These are phyloP conservation scores for Blastocystis hominis DNA, from an alignment of 352 stramenopile species.

Conservation along the genomic window DNA sequence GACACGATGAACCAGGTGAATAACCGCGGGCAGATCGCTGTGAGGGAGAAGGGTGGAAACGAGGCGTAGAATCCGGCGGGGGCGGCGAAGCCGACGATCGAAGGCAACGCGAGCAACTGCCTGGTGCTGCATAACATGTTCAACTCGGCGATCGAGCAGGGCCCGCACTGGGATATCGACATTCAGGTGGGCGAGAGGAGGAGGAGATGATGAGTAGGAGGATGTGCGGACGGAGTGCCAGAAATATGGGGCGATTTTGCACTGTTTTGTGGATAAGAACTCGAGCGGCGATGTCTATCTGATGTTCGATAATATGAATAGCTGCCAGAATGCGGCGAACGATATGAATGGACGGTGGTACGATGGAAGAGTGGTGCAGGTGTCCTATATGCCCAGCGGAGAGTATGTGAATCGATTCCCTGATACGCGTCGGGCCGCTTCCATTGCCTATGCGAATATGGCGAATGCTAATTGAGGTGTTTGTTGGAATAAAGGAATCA, in stretches of 20 bases:
- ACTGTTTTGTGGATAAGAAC: constrained; percentile 54
- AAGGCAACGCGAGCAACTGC: constrained; percentile 52
- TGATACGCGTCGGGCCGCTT: constrained; percentile 19
- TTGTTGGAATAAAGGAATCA: background rate
- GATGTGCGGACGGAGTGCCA: constrained; percentile 42
- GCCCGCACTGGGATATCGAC: constrained; percentile 37
- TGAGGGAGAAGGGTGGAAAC: background rate
- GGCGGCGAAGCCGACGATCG: constrained; percentile 40
- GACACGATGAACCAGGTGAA: constrained; percentile 43
- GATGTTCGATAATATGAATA: constrained; percentile 31
- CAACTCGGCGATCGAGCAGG: background rate
- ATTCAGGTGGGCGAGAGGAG: constrained; percentile 20
- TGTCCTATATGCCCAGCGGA: constrained; percentile 32
- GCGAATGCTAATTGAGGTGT: constrained; percentile 31
- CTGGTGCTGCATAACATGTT: constrained; percentile 41
- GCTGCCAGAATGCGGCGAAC: background rate
- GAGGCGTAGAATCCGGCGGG: background rate
- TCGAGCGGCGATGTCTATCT: constrained; percentile 42
- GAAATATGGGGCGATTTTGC: constrained; percentile 24
- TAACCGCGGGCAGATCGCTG: background rate
- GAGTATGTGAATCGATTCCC: constrained; percentile 55
- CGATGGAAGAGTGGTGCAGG: constrained; percentile 9
- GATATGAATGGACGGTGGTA: constrained; percentile 51
- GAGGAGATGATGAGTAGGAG: background rate
- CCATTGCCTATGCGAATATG: constrained; percentile 21